Base-by-base conservation (phyloP, 768 basidiomycete genomes). In the Gymnopilus junonius region DNA sequence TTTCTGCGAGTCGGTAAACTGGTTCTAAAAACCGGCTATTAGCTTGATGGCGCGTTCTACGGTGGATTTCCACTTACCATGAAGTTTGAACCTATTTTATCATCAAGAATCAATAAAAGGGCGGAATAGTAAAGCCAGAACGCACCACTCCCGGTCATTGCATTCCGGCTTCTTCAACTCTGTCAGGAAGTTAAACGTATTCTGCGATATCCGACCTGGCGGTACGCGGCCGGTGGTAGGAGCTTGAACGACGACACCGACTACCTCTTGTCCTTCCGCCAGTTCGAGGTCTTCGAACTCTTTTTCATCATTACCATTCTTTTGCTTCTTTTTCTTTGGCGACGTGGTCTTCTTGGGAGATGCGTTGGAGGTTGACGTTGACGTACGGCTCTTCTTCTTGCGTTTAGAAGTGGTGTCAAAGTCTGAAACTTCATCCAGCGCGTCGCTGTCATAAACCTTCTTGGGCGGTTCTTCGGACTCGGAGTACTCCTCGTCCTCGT, bases 181-280 rank as follows among this genome's bases (percentile, higher is more conserved):
- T 8, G 67, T 76, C 59, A 96, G 73, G 72, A 97, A 97, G 69
- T 93, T 78, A 35, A 98, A 74, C 3, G 91, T 93, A 66, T 97
- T 96, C 68, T 88, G 82, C 1, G 95, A 96, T 70, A 97, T 86
- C 73, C 88, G 87, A 10, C 95, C 95, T 11, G 93, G 85, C 0
- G 94, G 90, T 0, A 94, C 95, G 77, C 83, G 83, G n/a, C 95
- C 95, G 0, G 87, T 87, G 67, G 82, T 93, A 0, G 94, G 94
- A 12, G 94, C 94, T 63, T 92, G 80, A 12, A 95, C 86, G 11
- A 96, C 89, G 11, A 76, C 79, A 0, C 94, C 94, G 1, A 92
- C 89, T 8, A 93, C 72, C 71, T 88, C 83, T 68, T 90, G 86
- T 0, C 90, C 89, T 5, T 91, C 62, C 4, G 48, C 48, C 17